phyloP scores from a whole-genome alignment of 2,329 filamentous ascomycete genomes.

The Phaeosphaeriaceae sp. region DNA sequence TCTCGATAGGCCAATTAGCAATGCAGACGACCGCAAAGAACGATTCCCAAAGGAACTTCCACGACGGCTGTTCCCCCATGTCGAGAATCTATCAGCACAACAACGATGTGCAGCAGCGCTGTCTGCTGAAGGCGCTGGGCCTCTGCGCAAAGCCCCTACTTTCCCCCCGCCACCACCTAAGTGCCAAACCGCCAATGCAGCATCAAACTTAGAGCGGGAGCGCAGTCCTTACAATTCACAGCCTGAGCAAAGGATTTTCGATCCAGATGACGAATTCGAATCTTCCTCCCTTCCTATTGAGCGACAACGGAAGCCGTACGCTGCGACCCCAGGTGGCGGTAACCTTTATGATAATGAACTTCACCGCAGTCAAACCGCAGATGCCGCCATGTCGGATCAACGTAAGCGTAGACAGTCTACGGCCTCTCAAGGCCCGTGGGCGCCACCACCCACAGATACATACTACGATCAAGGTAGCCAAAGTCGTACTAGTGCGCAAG shows the following conservation, averaged over 20 bases:
- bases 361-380: conserved; percentile 32
- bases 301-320: conserved; percentile 70
- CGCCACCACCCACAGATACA: conserved; percentile 25
- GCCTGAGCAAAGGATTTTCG: conserved; percentile 37
- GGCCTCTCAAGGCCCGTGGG: conserved; percentile 38
- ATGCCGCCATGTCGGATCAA: conserved; percentile 28
- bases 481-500: conserved; percentile 28
- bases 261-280: conserved; percentile 39
- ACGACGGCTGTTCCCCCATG: conserved; percentile 71
- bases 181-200: conserved; percentile 15
- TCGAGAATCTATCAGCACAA: conserved; percentile 62
- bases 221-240: conserved; percentile 42
- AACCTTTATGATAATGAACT: conserved; percentile 58
- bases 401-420: conserved; percentile 42
- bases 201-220: conserved; percentile 40
- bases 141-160: conserved; percentile 42
- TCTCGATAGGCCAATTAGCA: conserved; percentile 72
- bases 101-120: conserved; percentile 68
- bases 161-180: conserved; percentile 46
- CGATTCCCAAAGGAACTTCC: conserved; percentile 81
- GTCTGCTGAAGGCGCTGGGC: conserved; percentile 53
- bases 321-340: conserved; percentile 63
- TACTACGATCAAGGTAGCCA: conserved; percentile 30
- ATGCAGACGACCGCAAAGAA: conserved; percentile 69
- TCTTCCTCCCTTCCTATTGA: conserved; percentile 62